Base-by-base conservation (phyloP, 768 basidiomycete genomes). In the Auricularia cornea region DNA sequence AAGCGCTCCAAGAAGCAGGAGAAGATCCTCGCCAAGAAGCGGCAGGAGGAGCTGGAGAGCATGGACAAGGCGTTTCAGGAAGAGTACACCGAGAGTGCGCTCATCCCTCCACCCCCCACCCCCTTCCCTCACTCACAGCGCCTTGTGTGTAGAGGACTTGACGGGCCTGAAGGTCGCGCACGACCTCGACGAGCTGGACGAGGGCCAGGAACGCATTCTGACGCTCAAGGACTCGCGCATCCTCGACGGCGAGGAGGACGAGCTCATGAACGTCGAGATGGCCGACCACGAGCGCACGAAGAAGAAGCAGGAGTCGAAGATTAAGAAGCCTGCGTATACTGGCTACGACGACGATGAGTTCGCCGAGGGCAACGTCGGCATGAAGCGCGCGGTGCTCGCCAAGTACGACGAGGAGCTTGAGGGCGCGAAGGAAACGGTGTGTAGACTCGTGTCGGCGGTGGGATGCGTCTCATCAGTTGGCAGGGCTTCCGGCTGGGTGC, bases 321-420 rank as follows among this genome's bases (percentile, higher is more conserved):
- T 89, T 54, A 94, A 96, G 78, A 87, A 83, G 63, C 85, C 84
- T 29, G 89, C 91, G 71, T 98, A 98, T 71, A 94, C 92, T 0
- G 95, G 95, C 18, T 96, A 92, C 72, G 95, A 99, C 69, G 96
- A 98, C 69, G 94, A 96, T 3, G 97, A 98, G 70, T 98, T 98
- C 67, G 79, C 74, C 2, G 83, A 84, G 28, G 90, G 86, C 28
- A 82, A 79, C 56, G 85, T 83, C 60, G 92, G 90, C n/a, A 81
- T 87, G 80, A 94, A 92, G 71, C 83, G 86, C 30, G 83, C 90
- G 31, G 80, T 98, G 33, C 76, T 99, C 60, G 83, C 90, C 23
- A 98, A 98, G 74, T 98, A 98, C 69, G 96, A 98, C 68, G 92
- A 97, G 68, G 89, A 89, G 60, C 78, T 98, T 65, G 86, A 91